These are phyloP conservation scores for Lentinus tigrinus DNA, from an alignment of 768 basidiomycete species.

Conservation along the genomic window DNA sequence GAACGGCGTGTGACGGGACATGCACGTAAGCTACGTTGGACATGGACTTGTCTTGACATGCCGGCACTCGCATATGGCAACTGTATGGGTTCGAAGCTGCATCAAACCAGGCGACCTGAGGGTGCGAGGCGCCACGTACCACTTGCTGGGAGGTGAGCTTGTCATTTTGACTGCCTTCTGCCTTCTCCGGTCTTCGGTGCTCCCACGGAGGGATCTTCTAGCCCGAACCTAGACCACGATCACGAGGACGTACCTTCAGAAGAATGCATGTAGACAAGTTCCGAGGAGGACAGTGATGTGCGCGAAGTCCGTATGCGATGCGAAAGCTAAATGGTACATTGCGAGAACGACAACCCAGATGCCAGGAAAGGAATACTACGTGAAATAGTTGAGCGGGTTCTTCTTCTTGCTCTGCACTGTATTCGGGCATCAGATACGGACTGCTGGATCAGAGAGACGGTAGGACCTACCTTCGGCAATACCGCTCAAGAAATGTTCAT, in stretches of 20 bases:
- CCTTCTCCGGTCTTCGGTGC: not conserved
- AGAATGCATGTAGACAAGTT: not conserved
- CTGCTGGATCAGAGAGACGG: not conserved
- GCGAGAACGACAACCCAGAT: constrained; percentile 2
- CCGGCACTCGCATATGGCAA: not conserved
- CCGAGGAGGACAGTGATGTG: constrained; percentile 3
- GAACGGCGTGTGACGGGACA: not conserved
- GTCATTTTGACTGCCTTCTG: not conserved
- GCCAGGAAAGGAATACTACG: constrained; percentile 43
- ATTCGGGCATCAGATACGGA: constrained; percentile 26
- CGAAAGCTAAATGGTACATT: constrained; percentile 11
- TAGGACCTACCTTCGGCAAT: constrained; percentile 74
- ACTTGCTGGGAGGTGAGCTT: not conserved
- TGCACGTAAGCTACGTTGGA: not conserved
- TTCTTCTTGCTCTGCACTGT: constrained; percentile 99
- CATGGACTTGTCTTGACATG: not conserved
- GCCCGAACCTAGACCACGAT: constrained; percentile 6
- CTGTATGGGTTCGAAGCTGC: not conserved
- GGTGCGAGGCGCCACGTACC: not conserved
- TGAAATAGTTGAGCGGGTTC: constrained; percentile 95
- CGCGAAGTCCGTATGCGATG: constrained; percentile 8
- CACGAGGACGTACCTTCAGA: not conserved
- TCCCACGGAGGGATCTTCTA: constrained; percentile 10
- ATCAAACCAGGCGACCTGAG: not conserved
- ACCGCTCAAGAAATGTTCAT: constrained; percentile 95